A percentile compares a stretch with the other conserved stretches of the same genome.
These are phyloP conservation scores for Cucurbita moschata DNA, from an alignment of 306 rosid species.

Conservation along the genomic window DNA sequence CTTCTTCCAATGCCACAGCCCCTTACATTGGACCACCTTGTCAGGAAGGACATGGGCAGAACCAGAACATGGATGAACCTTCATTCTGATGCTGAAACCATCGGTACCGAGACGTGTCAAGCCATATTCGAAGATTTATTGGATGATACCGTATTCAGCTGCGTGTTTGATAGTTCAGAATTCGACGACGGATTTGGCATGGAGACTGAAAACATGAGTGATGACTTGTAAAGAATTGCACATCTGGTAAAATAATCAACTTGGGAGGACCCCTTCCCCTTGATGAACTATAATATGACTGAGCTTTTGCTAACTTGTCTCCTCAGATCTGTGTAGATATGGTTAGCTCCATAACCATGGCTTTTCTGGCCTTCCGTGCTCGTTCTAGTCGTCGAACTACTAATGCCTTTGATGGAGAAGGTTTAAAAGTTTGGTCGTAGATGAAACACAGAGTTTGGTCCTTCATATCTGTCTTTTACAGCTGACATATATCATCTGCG, in stretches of 20 bases:
- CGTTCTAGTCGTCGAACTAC: conserved; percentile 2
- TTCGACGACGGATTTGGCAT: conserved; percentile 1
- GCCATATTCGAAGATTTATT: conserved; percentile 60
- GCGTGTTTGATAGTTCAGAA: conserved; percentile 15
- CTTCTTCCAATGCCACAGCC: conserved; percentile 56
- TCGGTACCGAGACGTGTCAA: conserved; percentile 57
- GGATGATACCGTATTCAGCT: conserved; percentile 52
- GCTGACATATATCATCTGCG: background rate
- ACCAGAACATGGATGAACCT: conserved; percentile 62
- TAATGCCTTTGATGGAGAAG: conserved; percentile 15
- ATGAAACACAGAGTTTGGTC: conserved; percentile 13
- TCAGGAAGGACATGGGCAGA: conserved; percentile 66
- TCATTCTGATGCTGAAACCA: conserved; percentile 42
- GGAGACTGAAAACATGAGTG: conserved; percentile 19
- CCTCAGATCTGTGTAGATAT: conserved; percentile 19
- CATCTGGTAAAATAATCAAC: conserved; percentile 2
- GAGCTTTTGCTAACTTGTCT: conserved; percentile 19
- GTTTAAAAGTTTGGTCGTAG: conserved; percentile 20
- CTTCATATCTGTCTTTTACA: conserved; percentile 7
- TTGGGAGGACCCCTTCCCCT: background rate
- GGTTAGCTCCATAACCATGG: conserved; percentile 1
- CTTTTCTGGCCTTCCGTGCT: background rate
- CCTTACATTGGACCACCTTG: conserved; percentile 64
- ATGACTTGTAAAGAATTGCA: too few species aligned
- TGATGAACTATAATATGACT: conserved; percentile 14